These are phyloP conservation scores for Abortiporus biennis DNA, from an alignment of 1,284 basidiomycete genomes.

Conservation along the genomic window DNA sequence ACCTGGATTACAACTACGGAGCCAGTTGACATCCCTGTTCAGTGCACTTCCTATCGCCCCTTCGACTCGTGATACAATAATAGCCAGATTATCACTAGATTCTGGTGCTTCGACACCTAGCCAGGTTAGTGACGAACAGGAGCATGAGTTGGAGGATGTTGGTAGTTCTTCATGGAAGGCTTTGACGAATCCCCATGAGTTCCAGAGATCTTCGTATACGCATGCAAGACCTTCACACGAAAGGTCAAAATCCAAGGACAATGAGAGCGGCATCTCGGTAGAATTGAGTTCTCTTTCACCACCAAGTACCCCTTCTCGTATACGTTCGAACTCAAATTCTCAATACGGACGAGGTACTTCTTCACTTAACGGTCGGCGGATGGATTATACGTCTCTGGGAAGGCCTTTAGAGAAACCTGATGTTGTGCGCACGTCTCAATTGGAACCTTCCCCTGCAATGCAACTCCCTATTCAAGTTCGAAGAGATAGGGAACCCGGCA, in stretches of 20 bases:
- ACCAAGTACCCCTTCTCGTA: neutral
- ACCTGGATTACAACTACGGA: conserved; percentile 3
- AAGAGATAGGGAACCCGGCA: conserved; percentile 2
- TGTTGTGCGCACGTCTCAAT: conserved; percentile 22
- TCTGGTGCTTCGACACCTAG: conserved; percentile 22
- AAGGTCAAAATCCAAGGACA: neutral
- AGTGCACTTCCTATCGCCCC: conserved; percentile 12
- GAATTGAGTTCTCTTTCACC: neutral
- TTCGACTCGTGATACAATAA: conserved; percentile 12
- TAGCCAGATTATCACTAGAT: conserved; percentile 21
- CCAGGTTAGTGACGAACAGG: conserved; percentile 24
- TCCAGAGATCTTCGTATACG: neutral
- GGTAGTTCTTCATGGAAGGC: conserved; percentile 4
- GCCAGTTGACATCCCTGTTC: conserved; percentile 16
- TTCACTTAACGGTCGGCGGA: neutral
- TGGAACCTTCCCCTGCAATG: conserved; percentile 25
- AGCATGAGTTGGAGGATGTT: conserved; percentile 26
- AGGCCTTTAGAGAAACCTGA: conserved; percentile 1
- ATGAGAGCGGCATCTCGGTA: too few species aligned
- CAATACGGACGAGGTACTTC: neutral
- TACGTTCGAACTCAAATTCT: neutral
- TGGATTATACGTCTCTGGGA: conserved; percentile 2
- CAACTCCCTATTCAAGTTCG: conserved; percentile 19
- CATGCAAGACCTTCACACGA: neutral
- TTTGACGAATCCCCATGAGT: conserved; percentile 2